Evolutionary conservation across 306 rosid genomes (phyloP), one percentile per base, ranked within the genome.

Genomic region (Vachellia collinsii): DNA sequence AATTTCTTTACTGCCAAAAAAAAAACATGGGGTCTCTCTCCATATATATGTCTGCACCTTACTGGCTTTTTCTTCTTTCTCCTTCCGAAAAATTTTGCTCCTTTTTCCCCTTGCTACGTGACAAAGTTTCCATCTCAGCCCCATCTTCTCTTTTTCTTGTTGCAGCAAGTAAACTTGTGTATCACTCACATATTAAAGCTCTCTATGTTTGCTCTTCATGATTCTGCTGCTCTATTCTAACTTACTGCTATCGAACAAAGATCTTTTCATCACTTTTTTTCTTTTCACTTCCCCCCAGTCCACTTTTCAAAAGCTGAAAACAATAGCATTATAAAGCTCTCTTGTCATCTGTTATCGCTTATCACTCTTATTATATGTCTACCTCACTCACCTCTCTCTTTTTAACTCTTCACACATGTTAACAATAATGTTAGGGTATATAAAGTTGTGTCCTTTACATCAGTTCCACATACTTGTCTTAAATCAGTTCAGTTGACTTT

Each of bases 151-250:
- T 10, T 41, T 72, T 61, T 72, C 50, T 73, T 44, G 74, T 73
- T 44, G 74, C 68, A 37, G 37, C 63, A 56, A 20, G 13, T 48
- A 77, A 72, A 66, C 80, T 81, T 85, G 56, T 56, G 66, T 77
- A 72, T 20, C 5, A 85, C 39, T 72, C 85, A 77, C 85, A 77
- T 77, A 77, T 6, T 76, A 62, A 79, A 80, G 85, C 80, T 54
- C 72, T 29, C 34, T 29, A 23, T 41, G 29, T 64, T 22, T 29
- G 5, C 13, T 58, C 13, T 0, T 22, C 37, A 46, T 73, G 80
- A 77, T 81, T 65, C 78, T 77, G 85, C 63, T 20, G 1, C 29
- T 56, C 63, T 9, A 56, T 85, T 67, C 68, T 73, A 11, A 56
- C 88, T 77, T 85, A 8, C 77, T 66, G 58, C 11, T 76, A 53